Conservation (phyloP, 306 rosid species). For the Dalbergia cultrata region DNA sequence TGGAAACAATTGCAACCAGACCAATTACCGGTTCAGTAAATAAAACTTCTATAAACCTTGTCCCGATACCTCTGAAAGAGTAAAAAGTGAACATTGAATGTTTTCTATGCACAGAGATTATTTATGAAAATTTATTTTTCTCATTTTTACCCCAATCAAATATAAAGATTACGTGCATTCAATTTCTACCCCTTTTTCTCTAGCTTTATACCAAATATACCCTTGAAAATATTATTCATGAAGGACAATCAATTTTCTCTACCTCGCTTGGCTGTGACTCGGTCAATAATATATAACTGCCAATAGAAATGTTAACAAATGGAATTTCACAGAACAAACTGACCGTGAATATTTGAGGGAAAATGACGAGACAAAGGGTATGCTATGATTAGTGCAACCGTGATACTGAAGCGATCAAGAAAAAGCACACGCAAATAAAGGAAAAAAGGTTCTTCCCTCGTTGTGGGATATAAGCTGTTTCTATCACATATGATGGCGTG, state of each 20-base stretch:
- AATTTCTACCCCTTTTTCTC: too few species aligned
- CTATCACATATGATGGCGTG: conserved; percentile 9
- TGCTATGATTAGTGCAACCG: neutral
- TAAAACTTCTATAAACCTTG: too few species aligned
- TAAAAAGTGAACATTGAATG: too few species aligned
- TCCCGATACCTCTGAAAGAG: too few species aligned
- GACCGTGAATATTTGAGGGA: neutral
- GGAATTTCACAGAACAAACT: neutral
- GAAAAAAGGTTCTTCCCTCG: neutral
- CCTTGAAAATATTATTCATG: neutral
- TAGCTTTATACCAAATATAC: too few species aligned
- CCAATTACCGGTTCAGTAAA: too few species aligned
- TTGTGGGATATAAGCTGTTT: neutral
- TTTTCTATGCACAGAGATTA: too few species aligned
- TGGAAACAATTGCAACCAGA: too few species aligned
- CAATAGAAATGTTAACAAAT: neutral
- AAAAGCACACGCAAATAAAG: neutral
- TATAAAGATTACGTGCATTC: too few species aligned
- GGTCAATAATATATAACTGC: neutral
- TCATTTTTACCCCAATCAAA: too few species aligned
- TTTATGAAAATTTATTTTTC: too few species aligned
- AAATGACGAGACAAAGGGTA: neutral
- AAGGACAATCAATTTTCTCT: neutral
- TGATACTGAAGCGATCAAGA: conserved; percentile 3
- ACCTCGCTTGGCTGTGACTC: neutral